Conservation (phyloP, 1,139 yeast species). For the Scheffersomyces parashehatae region DNA sequence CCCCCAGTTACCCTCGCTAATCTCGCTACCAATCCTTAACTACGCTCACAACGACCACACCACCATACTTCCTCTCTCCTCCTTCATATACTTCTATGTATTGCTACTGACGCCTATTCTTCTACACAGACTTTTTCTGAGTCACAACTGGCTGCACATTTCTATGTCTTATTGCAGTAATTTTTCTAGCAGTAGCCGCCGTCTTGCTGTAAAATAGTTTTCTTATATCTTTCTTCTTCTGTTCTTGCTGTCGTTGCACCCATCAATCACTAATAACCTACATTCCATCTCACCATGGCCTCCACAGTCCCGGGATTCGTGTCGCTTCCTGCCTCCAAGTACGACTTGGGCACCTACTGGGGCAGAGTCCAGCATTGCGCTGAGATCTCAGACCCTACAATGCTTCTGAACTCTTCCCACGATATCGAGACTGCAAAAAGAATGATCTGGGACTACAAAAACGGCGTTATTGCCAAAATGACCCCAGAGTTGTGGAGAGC, state of each 20-base stretch:
- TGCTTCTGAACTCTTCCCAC: constrained; percentile 69
- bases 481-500: constrained; percentile 89
- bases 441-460: constrained; percentile 68
- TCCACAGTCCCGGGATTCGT: constrained; percentile 83
- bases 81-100: neutral
- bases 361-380: constrained; percentile 95
- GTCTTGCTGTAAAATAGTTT: neutral
- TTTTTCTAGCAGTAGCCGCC: neutral
- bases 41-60: too few relatives aligned
- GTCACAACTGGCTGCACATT: neutral
- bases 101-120: too few relatives aligned
- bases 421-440: constrained; percentile 68
- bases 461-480: constrained; percentile 63
- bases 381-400: constrained; percentile 87
- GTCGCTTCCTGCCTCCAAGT: constrained; percentile 73
- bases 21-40: too few relatives aligned
- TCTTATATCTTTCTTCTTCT: neutral
- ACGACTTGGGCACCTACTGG: constrained; percentile 79
- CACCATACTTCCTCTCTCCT: neutral
- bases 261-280: neutral
- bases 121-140: too few relatives aligned
- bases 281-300: constrained; percentile 56
- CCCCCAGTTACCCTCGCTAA: neutral
- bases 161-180: neutral
- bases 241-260: neutral